Evolutionary conservation across 805 yeast species (phyloP).

Genomic region (Candida berthetii): DNA sequence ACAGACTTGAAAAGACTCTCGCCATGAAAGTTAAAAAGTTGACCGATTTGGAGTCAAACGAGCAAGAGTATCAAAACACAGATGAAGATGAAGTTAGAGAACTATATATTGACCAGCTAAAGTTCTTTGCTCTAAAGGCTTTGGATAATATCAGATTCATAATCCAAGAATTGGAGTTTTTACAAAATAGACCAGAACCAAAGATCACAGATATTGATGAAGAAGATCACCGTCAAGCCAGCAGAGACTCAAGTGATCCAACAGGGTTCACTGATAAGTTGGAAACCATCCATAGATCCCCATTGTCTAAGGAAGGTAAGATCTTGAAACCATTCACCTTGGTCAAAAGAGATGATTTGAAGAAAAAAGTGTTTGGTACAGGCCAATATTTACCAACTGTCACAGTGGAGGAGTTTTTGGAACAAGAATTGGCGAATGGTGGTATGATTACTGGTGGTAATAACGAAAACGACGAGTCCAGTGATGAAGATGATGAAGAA

Average conservation of each 20-base stretch:
- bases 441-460: conserved; percentile 58
- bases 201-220: conserved; percentile 12
- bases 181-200: conserved; percentile 38
- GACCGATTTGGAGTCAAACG: conserved; percentile 24
- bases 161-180: conserved; percentile 60
- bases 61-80: conserved; percentile 24
- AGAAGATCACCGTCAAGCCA: conserved; percentile 7
- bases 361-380: conserved; percentile 72
- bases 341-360: conserved; percentile 51
- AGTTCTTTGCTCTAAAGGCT: conserved; percentile 43
- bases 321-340: conserved; percentile 82
- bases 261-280: conserved; percentile 59
- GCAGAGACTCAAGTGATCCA: conserved; percentile 21
- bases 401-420: conserved; percentile 88
- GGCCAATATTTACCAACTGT: conserved; percentile 93
- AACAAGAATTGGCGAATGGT: conserved; percentile 79
- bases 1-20: conserved; percentile 52
- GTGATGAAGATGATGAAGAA: conserved; percentile 54
- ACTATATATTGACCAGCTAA: conserved; percentile 49
- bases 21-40: conserved; percentile 35
- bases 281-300: conserved; percentile 43
- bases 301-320: conserved; percentile 68
- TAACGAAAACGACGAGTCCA: conserved; percentile 25
- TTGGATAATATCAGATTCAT: conserved; percentile 52
- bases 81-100: conserved; percentile 65